These are phyloP conservation scores for Nigrospora sphaerica DNA, from an alignment of 2,329 filamentous ascomycete genomes.

Conservation along the genomic window DNA sequence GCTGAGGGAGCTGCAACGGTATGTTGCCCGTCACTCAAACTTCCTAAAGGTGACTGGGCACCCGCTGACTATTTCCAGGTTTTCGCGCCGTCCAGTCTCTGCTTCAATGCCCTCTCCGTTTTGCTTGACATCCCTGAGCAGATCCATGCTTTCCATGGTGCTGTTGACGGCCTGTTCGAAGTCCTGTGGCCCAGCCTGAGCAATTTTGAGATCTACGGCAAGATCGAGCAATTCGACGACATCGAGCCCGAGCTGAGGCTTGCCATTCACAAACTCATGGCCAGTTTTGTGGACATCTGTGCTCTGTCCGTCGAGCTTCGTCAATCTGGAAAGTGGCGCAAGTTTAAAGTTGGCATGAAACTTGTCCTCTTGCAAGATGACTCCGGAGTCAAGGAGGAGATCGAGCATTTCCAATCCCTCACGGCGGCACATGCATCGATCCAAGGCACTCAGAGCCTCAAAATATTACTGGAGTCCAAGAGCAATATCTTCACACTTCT, in stretches of 20 bases:
- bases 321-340: not conserved
- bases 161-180: conserved; percentile 3
- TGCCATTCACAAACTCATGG: conserved; percentile 6
- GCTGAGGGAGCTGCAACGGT: conserved; percentile 1
- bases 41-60: too few relatives aligned
- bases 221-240: conserved; percentile 5
- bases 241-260: conserved; percentile 5
- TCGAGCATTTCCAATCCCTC: too few relatives aligned
- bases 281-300: conserved; percentile 7
- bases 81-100: conserved; percentile 1
- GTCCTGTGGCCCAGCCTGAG: conserved; percentile 2
- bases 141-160: conserved; percentile 3
- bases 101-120: conserved; percentile 5
- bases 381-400: too few relatives aligned
- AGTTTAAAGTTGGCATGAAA: too few relatives aligned
- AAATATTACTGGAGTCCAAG: too few relatives aligned
- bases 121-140: conserved; percentile 6
- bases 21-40: too few relatives aligned
- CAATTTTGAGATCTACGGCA: conserved; percentile 5
- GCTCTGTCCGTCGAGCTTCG: conserved; percentile 4
- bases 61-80: not conserved
- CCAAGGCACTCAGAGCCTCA: too few relatives aligned
- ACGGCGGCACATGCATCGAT: too few relatives aligned
- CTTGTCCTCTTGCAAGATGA: too few relatives aligned
- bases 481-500: too few relatives aligned